Conservation (phyloP, 2,329 filamentous ascomycete genomes). For the Phoma sp. region DNA sequence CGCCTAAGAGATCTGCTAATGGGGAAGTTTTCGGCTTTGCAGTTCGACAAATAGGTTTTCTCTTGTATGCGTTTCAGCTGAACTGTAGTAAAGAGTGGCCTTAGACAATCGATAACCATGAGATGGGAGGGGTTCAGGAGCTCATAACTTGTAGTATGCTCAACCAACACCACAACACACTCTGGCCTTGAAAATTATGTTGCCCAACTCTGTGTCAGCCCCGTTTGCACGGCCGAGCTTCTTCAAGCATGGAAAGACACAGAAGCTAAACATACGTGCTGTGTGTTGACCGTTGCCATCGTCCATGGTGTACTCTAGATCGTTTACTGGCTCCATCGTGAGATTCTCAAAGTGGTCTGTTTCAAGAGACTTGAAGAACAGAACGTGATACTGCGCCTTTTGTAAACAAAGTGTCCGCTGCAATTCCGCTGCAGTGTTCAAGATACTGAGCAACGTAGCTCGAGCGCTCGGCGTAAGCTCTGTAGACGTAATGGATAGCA, state of each 20-base stretch:
- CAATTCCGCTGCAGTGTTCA: slow-evolving; percentile 33
- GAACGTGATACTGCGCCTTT: slow-evolving; percentile 38
- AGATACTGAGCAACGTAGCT: slow-evolving; percentile 27
- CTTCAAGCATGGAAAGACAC: slow-evolving; percentile 42
- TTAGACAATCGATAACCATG: background rate
- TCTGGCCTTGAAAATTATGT: slow-evolving; percentile 40
- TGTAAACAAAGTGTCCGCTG: slow-evolving; percentile 39
- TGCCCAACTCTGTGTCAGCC: slow-evolving; percentile 32
- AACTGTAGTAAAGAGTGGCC: background rate
- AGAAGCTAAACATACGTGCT: slow-evolving; percentile 34
- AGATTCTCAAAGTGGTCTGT: slow-evolving; percentile 26
- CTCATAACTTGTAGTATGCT: background rate
- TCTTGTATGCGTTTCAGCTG: background rate
- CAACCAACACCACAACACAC: slow-evolving; percentile 32
- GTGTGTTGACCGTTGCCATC: slow-evolving; percentile 26
- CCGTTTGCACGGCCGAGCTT: slow-evolving; percentile 40
- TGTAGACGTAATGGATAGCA: slow-evolving; percentile 33
- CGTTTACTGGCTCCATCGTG: slow-evolving; percentile 43
- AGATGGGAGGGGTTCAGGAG: background rate
- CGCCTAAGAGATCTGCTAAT: slow-evolving; percentile 36
- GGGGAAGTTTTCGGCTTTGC: slow-evolving; percentile 60
- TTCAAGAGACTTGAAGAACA: slow-evolving; percentile 28
- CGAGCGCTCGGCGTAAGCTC: slow-evolving; percentile 26
- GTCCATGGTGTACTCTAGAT: slow-evolving; percentile 30
- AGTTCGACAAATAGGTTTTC: slow-evolving; percentile 40